phyloP scores from a whole-genome alignment of 176 grass and related monocot species.

The Rhynchospora tenuis region DNA sequence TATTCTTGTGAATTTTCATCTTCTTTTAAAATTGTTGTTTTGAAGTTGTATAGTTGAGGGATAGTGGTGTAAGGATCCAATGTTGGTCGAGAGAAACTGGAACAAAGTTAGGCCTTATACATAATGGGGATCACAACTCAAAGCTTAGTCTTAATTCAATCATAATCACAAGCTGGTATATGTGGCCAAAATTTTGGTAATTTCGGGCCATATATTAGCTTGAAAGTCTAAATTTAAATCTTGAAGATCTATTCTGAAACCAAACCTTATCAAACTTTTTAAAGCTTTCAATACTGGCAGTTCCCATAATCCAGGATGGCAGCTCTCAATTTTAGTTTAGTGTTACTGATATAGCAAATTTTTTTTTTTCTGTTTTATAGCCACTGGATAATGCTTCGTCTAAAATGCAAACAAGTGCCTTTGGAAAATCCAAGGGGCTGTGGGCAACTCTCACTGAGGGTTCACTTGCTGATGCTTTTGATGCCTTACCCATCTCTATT shows the following conservation, averaged over 20 bases:
- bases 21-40: not conserved
- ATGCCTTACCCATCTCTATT: constrained; percentile 90
- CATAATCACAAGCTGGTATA: not conserved
- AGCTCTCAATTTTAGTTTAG: not conserved
- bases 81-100: not conserved
- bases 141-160: not conserved
- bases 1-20: not conserved
- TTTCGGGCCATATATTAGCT: not conserved
- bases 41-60: not conserved
- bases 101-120: not conserved
- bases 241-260: not conserved
- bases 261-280: not conserved
- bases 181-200: not conserved
- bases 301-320: too few species aligned
- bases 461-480: constrained; percentile 78
- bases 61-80: not conserved
- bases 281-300: too few species aligned
- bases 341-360: not conserved
- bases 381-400: constrained; percentile 91
- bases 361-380: constrained; percentile 21
- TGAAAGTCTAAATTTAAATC: not conserved
- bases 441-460: constrained; percentile 70
- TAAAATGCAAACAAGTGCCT: constrained; percentile 97
- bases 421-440: constrained; percentile 90
- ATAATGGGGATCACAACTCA: not conserved